Evolutionary conservation across 140 eudicot genomes (phyloP).

Genomic region (Oenanthe javanica): DNA sequence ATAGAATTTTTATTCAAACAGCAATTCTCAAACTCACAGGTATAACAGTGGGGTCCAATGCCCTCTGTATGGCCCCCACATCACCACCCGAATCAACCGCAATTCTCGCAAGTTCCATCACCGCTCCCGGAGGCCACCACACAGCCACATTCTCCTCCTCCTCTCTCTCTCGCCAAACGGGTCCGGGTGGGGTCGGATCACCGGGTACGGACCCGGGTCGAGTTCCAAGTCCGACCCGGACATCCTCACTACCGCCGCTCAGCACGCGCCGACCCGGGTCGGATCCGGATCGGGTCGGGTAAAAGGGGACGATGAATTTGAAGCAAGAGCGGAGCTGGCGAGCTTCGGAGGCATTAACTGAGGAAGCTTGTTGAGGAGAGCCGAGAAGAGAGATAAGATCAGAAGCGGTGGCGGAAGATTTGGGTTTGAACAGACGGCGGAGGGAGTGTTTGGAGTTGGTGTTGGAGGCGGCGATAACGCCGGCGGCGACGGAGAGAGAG

Average conservation of each 20-base stretch:
- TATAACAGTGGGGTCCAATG: constrained; percentile 70
- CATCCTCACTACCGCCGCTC: not conserved
- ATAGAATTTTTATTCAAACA: not conserved
- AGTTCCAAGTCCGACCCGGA: not conserved
- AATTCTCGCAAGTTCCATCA: constrained; percentile 74
- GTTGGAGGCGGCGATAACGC: not conserved
- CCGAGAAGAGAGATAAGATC: constrained; percentile 74
- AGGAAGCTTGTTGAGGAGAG: constrained; percentile 51
- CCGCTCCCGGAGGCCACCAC: constrained; percentile 72
- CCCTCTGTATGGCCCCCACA: constrained; percentile 49
- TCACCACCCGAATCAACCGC: constrained; percentile 87
- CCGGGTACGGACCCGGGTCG: not conserved
- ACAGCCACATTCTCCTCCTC: constrained; percentile 38
- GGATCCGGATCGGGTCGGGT: constrained; percentile 6
- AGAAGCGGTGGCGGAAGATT: constrained; percentile 49
- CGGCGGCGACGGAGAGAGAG: constrained; percentile 38
- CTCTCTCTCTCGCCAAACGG: not conserved
- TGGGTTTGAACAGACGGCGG: constrained; percentile 7
- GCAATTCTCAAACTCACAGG: constrained; percentile 28
- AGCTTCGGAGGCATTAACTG: constrained; percentile 38
- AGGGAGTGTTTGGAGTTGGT: constrained; percentile 8
- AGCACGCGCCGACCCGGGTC: constrained; percentile 24
- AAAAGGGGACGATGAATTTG: constrained; percentile 75
- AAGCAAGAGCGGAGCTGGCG: constrained; percentile 57
- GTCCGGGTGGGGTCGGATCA: too few relatives aligned